Evolutionary conservation across 2,329 filamentous ascomycete genomes (phyloP), one percentile per base, ranked within the genome.

Genomic region (Aspergillus sp.): DNA sequence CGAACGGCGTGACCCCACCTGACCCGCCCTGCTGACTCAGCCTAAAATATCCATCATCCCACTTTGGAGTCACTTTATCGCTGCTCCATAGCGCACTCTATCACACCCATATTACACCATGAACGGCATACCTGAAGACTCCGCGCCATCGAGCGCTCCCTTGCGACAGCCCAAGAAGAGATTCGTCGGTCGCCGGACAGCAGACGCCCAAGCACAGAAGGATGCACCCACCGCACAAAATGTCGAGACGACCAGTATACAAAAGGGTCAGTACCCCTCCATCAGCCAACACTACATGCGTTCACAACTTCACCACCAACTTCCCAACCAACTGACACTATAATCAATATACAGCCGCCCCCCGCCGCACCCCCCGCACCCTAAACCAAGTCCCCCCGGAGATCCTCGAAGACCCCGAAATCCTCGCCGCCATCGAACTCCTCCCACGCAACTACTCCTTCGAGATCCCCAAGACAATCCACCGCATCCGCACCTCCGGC

Each of bases 401-500:
- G 64, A 96, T 99, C 64, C 82, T 95, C 19, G 84, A 96, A 64
- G 90, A 99, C 71, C 82, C 88, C 51, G 90, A 90, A 51, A 90
- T 99, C 71, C 94, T 94, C 75, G 89, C 88, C 48, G 95, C 95
- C 3, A 92, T 98, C 60, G 83, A 87, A 5, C 84, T 99, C 32
- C 86, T 99, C 2, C 95, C 95, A 1, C 81, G 86, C n/a, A 99
- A 99, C 81, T 99, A 99, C 83, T 94, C 91, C 69, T 99, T 99
- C 75, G 95, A 99, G 80, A 92, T 99, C 58, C 95, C 92, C 74
- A 99, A 99, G 80, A 99, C 95, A 8, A 96, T 99, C 70, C 92
- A 98, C 77, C 88, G 94, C 51, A 93, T 99, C 75, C 89, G 91
- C 48, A 89, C 88, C 1, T 87, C 89, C 8, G 87, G 85, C 8